Conservation (phyloP, 1,284 basidiomycete genomes). For the Heterobasidion annosum region DNA sequence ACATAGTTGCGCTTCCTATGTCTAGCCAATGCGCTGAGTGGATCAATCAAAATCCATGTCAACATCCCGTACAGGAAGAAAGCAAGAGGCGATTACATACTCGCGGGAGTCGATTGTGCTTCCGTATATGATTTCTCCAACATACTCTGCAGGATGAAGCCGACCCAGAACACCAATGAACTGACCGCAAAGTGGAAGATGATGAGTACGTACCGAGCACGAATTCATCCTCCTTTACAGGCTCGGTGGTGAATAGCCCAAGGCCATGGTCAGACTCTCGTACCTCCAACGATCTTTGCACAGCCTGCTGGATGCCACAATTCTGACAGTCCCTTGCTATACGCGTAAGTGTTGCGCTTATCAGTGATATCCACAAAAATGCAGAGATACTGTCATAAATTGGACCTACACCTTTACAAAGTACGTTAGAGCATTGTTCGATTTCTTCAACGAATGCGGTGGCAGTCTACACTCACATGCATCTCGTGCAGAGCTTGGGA, state of each 20-base stretch:
- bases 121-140: conserved; percentile 42
- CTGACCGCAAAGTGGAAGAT: background rate
- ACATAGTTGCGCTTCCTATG: conserved; percentile 37
- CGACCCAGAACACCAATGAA: background rate
- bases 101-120: conserved; percentile 23
- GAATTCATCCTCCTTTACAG: conserved; percentile 27
- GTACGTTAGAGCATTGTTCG: background rate
- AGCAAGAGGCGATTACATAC: conserved; percentile 11
- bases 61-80: background rate
- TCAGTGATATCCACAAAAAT: background rate
- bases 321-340: conserved; percentile 25
- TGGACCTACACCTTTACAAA: background rate
- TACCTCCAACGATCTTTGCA: conserved; percentile 32
- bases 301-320: conserved; percentile 29
- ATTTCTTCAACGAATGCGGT: background rate
- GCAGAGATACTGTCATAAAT: background rate
- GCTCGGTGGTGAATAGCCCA: conserved; percentile 41
- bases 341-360: no score
- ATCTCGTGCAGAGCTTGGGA: conserved; percentile 33
- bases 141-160: conserved; percentile 37
- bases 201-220: conserved; percentile 33
- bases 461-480: conserved; percentile 13
- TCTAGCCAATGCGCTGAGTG: conserved; percentile 14
- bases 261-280: conserved; percentile 33
- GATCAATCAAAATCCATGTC: background rate